Base-by-base conservation (phyloP, 352 stramenopile genomes). In the Paralagenidium karlingii region DNA sequence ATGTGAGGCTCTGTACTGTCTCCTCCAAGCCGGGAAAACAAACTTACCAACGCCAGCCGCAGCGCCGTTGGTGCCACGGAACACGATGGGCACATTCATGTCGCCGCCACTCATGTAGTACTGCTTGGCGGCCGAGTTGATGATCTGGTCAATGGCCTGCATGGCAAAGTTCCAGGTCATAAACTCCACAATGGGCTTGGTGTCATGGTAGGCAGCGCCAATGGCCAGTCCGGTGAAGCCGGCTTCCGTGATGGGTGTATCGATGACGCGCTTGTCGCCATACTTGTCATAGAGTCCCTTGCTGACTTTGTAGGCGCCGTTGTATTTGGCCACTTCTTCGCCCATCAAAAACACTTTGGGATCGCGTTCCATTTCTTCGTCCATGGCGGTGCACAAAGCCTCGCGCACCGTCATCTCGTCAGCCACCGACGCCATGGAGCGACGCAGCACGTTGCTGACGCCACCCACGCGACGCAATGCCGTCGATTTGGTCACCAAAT, bases 91-190 rank as follows among this genome's bases (percentile, higher is more conserved):
- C 49, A 97, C 95, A 43, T 86, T 81, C 54, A 98, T 96, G 60
- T 99, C 83, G 30, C 96, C 96, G 38, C 88, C 94, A 43, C 73
- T 96, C 96, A 99, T 99, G 81, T 99, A 99, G 56, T 96, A 98
- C 50, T 98, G 94, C 77, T 99, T 99, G 43, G 96, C 96, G n/a
- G 95, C 95, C 45, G 84, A 97, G 66, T 99, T 99, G 38, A 99
- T 82, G 55, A 99, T 97, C 60, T 99, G 96, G 78, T 99, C 96
- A 53, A 99, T 99, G 22, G 95, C 96, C 58, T 99, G 95, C 89
- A 99, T 98, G 45, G 92, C 93, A 64, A 99, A 99, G 70, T 99
- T 99, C 61, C 98, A 99, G 20, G 96, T 99, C 96, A 99, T 99
- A 68, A 99, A 99, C 78, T 99, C 96, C 18, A 99, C 82, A 34